Base-by-base conservation (phyloP, 2,329 filamentous ascomycete species). In the Ceratocystis eucalypticola region DNA sequence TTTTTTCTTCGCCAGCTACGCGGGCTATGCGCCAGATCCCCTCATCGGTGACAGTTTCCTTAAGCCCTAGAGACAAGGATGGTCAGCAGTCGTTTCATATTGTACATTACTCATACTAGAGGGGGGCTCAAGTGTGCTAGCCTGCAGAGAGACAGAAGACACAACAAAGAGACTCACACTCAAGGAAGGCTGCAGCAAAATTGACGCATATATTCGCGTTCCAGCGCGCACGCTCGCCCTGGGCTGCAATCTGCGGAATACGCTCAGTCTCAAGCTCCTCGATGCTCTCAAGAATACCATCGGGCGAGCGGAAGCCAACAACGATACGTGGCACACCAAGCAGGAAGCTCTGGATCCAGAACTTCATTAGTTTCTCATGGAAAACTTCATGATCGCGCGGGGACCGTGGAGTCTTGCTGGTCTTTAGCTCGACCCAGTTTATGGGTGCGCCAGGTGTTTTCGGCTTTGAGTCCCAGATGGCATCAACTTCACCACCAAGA, bases 381-480 rank as follows among this genome's bases (percentile, higher is more conserved):
- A 93, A 96, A 69, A 85, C 88, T 22, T 87, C 76, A 72, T 85
- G 80, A 71, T 94, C 89, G 61, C 84, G 81, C 1, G 86, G 81
- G 68, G 82, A 82, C 64, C 80, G 80, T 62, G 93, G 86, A 70
- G 88, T 85, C 50, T 84, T 86, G n/a, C 85, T 84, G 0, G 94
- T 99, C 74, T 99, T 99, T 67, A 99, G 82, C 75, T 99, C 94
- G 41, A 97, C 87, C 88, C 92, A 99, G 71, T 93, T 90, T 70
- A 91, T 88, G 0, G 88, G 84, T n/a, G 80, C 80, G 62, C 83
- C 84, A 64, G 80, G 81, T 67, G 81, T 79, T 2, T 76, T 75
- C 0, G 91, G 90, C 73, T 94, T 96, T 66, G 81, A 83, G 73
- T 95, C 91, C 88, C 91, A 92, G 59, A 96, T 89, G 45, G 88